phyloP scores from a whole-genome alignment of 495 filamentous ascomycete species.

The Hypoxylon subgilvum region DNA sequence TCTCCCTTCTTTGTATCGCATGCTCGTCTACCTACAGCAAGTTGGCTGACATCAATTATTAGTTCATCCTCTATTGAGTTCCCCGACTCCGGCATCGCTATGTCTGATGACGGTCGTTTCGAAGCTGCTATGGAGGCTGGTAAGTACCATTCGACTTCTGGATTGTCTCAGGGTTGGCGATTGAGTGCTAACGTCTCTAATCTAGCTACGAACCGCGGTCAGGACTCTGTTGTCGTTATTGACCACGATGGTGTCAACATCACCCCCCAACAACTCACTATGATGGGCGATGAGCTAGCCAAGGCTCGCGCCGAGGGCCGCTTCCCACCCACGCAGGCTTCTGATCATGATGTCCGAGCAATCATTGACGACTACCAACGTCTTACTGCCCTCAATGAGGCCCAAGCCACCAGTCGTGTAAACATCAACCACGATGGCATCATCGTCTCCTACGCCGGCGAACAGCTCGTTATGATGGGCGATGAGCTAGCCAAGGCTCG shows the following conservation, averaged over 20 bases:
- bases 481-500: conserved; percentile 29
- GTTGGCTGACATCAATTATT: no score
- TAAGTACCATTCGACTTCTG: conserved; percentile 2
- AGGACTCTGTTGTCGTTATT: no score
- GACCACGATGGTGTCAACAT: background rate
- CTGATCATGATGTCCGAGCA: conserved; percentile 8
- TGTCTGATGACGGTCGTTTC: background rate
- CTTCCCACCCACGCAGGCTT: conserved; percentile 33
- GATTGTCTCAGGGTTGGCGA: no score
- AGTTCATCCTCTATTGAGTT: no score
- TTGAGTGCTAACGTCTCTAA: no score
- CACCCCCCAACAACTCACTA: background rate
- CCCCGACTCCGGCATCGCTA: conserved; percentile 1
- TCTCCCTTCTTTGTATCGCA: no score
- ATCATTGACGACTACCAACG: conserved; percentile 25
- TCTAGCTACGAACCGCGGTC: no score
- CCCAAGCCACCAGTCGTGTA: background rate
- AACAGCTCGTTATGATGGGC: conserved; percentile 24
- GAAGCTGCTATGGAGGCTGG: background rate
- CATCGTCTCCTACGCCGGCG: background rate
- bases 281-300: conserved; percentile 26
- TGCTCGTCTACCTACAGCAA: no score
- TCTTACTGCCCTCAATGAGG: background rate
- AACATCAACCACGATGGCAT: background rate
- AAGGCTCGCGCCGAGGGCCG: conserved; percentile 32